Conservation (phyloP, 2,329 filamentous ascomycete genomes). For the Atkinsonella texensis region DNA sequence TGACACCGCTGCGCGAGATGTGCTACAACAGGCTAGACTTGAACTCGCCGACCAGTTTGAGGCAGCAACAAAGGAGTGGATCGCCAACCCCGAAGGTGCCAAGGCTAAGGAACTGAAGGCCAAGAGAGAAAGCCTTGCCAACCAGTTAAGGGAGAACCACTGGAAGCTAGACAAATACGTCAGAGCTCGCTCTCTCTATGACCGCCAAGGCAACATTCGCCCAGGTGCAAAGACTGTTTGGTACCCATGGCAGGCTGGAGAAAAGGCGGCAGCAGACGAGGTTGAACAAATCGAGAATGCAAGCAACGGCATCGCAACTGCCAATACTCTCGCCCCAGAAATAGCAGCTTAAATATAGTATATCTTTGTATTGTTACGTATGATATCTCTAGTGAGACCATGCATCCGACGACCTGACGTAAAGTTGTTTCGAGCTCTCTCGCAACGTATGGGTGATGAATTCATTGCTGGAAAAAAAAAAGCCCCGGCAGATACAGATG, state of each 20-base stretch:
- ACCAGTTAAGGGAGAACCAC: conserved; percentile 46
- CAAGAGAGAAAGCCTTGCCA: conserved; percentile 35
- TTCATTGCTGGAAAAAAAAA: too few species aligned
- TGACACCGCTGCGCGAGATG: conserved; percentile 28
- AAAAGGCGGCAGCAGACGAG: neutral
- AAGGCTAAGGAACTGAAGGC: conserved; percentile 10
- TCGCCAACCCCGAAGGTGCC: conserved; percentile 21
- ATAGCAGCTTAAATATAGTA: neutral
- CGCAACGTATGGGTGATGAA: too few species aligned
- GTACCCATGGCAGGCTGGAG: neutral
- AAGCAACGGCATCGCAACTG: neutral
- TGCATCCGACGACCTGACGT: too few species aligned
- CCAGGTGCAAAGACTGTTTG: conserved; percentile 3
- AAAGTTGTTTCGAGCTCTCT: too few species aligned
- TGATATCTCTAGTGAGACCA: too few species aligned
- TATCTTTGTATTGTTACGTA: too few species aligned
- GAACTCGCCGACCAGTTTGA: conserved; percentile 46
- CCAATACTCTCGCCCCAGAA: neutral
- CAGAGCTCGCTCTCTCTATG: conserved; percentile 49
- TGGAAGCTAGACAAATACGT: conserved; percentile 61
- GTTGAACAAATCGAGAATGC: neutral
- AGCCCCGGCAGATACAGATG: too few species aligned
- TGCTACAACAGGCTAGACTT: conserved; percentile 37
- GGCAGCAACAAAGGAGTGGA: conserved; percentile 46
- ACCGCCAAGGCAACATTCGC: conserved; percentile 27